A percentile compares a stretch with the other conserved stretches of the same genome.
These are phyloP conservation scores for Kluyveromyces marxianus DNA, from an alignment of 1,139 yeast species.

Conservation along the genomic window DNA sequence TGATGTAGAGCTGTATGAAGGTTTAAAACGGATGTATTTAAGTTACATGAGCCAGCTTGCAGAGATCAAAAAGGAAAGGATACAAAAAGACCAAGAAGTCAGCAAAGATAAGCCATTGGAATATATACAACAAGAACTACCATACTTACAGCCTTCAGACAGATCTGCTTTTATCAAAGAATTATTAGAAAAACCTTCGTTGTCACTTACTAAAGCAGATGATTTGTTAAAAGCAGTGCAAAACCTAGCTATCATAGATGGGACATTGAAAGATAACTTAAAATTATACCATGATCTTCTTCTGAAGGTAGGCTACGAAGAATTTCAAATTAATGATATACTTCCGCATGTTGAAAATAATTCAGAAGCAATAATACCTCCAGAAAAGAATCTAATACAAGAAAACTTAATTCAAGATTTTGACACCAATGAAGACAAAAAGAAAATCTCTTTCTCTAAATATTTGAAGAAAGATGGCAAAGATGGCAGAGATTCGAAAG, in stretches of 20 bases:
- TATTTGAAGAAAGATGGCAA: slow-evolving; percentile 25
- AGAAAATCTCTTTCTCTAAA: slow-evolving; percentile 30
- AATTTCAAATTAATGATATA: slow-evolving; percentile 9
- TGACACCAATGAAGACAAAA: slow-evolving; percentile 18
- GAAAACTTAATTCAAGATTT: neutral
- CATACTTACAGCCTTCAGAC: slow-evolving; percentile 20
- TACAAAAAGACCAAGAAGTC: slow-evolving; percentile 8
- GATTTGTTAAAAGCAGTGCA: slow-evolving; percentile 16
- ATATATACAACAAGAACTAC: slow-evolving; percentile 19
- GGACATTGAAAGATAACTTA: slow-evolving; percentile 21
- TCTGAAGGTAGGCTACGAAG: slow-evolving; percentile 13
- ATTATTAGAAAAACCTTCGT: slow-evolving; percentile 10
- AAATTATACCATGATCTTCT: slow-evolving; percentile 13
- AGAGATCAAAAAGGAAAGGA: slow-evolving; percentile 16
- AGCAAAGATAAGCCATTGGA: slow-evolving; percentile 13
- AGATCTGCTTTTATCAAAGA: slow-evolving; percentile 20
- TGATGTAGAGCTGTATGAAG: slow-evolving; percentile 25
- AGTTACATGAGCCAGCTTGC: slow-evolving; percentile 24
- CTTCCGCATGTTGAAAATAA: slow-evolving; percentile 8
- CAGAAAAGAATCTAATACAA: neutral
- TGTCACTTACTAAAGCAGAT: slow-evolving; percentile 10
- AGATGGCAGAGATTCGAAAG: slow-evolving; percentile 11
- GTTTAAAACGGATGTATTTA: slow-evolving; percentile 26
- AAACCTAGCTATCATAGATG: slow-evolving; percentile 23
- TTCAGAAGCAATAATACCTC: slow-evolving; percentile 1